Percentiles rank a stretch among this genome's conserved stretches.
phyloP scores from a whole-genome alignment of 805 yeast genomes.

The Metschnikowia borealis region DNA sequence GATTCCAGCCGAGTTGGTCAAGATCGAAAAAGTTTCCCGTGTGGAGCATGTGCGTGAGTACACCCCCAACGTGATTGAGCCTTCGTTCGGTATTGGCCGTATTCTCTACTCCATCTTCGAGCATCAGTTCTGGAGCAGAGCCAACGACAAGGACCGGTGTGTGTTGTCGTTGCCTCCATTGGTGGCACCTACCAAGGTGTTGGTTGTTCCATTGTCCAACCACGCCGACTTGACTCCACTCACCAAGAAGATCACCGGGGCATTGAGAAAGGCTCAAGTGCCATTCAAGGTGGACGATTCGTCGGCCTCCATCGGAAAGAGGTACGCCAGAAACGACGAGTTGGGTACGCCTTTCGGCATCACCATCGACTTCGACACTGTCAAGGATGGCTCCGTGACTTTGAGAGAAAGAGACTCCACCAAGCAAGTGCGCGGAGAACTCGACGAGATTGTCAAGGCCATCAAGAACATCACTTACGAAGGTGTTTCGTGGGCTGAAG shows the following conservation, averaged over 20 bases:
- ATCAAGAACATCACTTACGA: constrained; percentile 71
- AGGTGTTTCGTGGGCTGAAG: constrained; percentile 80
- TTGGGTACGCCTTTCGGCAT: constrained; percentile 98
- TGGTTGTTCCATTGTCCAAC: constrained; percentile 89
- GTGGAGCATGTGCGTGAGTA: constrained; percentile 91
- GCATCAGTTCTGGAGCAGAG: constrained; percentile 93
- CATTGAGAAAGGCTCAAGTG: constrained; percentile 74
- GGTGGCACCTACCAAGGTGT: constrained; percentile 96
- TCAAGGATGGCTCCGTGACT: constrained; percentile 83
- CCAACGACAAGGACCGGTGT: constrained; percentile 78
- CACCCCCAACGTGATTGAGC: constrained; percentile 97
- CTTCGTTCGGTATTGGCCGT: constrained; percentile 99
- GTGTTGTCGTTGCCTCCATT: constrained; percentile 90
- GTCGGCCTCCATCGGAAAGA: constrained; percentile 94
- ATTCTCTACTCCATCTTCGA: constrained; percentile 89
- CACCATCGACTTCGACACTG: constrained; percentile 92
- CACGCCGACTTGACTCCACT: constrained; percentile 77
- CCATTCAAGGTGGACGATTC: constrained; percentile 97
- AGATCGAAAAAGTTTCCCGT: constrained; percentile 71
- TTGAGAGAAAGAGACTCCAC: constrained; percentile 97
- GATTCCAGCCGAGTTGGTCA: constrained; percentile 66
- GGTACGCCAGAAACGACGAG: constrained; percentile 98
- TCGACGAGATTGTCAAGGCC: constrained; percentile 65
- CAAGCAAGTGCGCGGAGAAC: constrained; percentile 90
- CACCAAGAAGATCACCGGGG: constrained; percentile 61